Percentiles rank a stretch among this genome's conserved stretches.
These are phyloP conservation scores for Penicillium soppii DNA, from an alignment of 495 filamentous ascomycete genomes.

Conservation along the genomic window DNA sequence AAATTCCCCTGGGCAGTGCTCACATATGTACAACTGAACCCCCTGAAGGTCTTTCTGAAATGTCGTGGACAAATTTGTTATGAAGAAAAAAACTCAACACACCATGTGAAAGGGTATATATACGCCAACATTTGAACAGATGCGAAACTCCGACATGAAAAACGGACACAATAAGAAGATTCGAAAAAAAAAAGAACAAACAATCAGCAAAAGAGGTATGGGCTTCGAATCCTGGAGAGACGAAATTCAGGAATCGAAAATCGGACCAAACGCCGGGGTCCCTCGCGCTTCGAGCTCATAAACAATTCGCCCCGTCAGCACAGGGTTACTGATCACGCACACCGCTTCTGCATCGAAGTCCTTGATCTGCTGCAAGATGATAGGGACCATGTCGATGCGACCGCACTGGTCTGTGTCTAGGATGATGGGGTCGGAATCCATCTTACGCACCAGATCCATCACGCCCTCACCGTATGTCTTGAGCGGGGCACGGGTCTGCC, in stretches of 20 bases:
- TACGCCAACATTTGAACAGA: too few relatives aligned
- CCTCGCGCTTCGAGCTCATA: conserved; percentile 71
- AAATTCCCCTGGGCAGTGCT: conserved; percentile 1
- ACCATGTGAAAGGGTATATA: too few relatives aligned
- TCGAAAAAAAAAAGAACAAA: conserved; percentile 3
- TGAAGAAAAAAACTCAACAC: neutral
- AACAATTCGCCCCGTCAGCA: conserved; percentile 67
- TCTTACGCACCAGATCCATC: conserved; percentile 45
- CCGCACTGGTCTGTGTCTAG: conserved; percentile 52
- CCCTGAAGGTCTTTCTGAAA: neutral
- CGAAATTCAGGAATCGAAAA: conserved; percentile 69
- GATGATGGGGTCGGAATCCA: conserved; percentile 55
- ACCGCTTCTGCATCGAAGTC: conserved; percentile 69
- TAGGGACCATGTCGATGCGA: conserved; percentile 52
- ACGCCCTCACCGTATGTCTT: conserved; percentile 55
- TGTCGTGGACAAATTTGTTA: neutral
- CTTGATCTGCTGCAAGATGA: conserved; percentile 56
- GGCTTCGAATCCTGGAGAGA: neutral
- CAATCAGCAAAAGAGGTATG: neutral
- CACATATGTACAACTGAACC: conserved; percentile 2
- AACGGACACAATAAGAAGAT: too few relatives aligned
- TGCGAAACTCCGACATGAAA: too few relatives aligned
- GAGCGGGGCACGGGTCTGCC: conserved; percentile 55
- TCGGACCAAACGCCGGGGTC: conserved; percentile 71
- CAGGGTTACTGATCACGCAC: conserved; percentile 74